Evolutionary conservation across 164 flowering plant species (phyloP).

Genomic region (Hamamelis virginiana): DNA sequence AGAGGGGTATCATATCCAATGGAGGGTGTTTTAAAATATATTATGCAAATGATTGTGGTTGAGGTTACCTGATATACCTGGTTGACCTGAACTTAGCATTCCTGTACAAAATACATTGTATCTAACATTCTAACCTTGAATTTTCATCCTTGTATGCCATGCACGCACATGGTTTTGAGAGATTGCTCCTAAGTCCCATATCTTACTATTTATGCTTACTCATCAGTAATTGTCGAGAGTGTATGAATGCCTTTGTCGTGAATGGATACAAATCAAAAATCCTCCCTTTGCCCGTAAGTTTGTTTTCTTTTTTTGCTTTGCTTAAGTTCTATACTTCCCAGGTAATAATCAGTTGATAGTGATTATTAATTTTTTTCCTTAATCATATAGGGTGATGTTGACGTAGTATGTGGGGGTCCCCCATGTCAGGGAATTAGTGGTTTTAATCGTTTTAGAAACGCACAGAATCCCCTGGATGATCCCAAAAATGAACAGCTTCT

Average conservation of each 20-base stretch:
- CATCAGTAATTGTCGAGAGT: constrained; percentile 50
- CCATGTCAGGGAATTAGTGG: constrained; percentile 97
- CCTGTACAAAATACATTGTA: too few species aligned
- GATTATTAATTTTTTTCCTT: neutral
- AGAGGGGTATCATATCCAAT: too few species aligned
- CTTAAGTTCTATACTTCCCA: neutral
- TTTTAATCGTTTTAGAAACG: constrained; percentile 72
- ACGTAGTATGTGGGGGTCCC: constrained; percentile 92
- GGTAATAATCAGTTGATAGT: neutral
- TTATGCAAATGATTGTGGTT: too few species aligned
- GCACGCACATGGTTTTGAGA: neutral
- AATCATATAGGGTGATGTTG: constrained; percentile 63
- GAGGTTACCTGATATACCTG: too few species aligned
- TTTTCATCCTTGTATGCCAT: neutral
- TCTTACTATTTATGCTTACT: neutral
- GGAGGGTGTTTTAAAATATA: too few species aligned
- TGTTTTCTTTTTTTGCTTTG: neutral
- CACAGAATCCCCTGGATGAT: constrained; percentile 52
- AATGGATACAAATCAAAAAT: constrained; percentile 44
- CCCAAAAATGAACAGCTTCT: constrained; percentile 64
- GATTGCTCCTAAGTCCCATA: neutral
- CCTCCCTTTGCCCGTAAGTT: constrained; percentile 72
- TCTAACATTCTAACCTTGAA: too few species aligned
- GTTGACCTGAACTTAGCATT: too few species aligned
- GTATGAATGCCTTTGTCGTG: constrained; percentile 47